A percentile compares a stretch with the other conserved stretches of the same genome.
Evolutionary conservation across 2,329 filamentous ascomycete genomes (phyloP).

Genomic region (Fusarium xyrophilum): DNA sequence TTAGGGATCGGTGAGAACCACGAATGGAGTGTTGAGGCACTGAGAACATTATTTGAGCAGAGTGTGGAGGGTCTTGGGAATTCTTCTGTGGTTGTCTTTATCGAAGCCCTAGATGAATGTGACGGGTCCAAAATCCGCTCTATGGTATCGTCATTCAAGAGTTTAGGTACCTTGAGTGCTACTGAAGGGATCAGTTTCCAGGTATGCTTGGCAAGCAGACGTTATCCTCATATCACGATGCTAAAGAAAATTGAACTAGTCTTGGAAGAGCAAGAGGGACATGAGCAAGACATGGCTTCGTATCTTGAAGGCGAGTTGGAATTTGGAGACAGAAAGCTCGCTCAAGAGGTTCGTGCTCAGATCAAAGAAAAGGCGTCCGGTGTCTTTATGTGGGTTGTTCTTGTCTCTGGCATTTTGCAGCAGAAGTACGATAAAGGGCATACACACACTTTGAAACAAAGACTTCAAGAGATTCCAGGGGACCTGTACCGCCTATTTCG

Average conservation of each 20-base stretch:
- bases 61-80: not conserved
- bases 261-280: slow-evolving; percentile 40
- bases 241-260: slow-evolving; percentile 36
- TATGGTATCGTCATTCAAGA: slow-evolving; percentile 53
- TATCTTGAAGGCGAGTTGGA: slow-evolving; percentile 30
- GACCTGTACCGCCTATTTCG: slow-evolving; percentile 57
- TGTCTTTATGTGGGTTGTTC: slow-evolving; percentile 54
- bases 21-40: not conserved
- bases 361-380: slow-evolving; percentile 49
- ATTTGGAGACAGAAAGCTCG: not conserved
- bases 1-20: not conserved
- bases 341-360: slow-evolving; percentile 11
- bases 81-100: slow-evolving; percentile 11
- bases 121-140: slow-evolving; percentile 48
- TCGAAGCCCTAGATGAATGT: slow-evolving; percentile 59
- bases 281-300: slow-evolving; percentile 38
- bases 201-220: slow-evolving; percentile 55
- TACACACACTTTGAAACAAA: slow-evolving; percentile 33
- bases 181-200: slow-evolving; percentile 33
- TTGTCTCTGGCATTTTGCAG: slow-evolving; percentile 51
- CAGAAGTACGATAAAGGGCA: slow-evolving; percentile 42
- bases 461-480: slow-evolving; percentile 46
- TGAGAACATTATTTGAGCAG: not conserved
- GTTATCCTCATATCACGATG: slow-evolving; percentile 53
- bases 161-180: slow-evolving; percentile 41